Base-by-base conservation (phyloP, 208 protist species). In the Blastocrithidia nonstop region DNA sequence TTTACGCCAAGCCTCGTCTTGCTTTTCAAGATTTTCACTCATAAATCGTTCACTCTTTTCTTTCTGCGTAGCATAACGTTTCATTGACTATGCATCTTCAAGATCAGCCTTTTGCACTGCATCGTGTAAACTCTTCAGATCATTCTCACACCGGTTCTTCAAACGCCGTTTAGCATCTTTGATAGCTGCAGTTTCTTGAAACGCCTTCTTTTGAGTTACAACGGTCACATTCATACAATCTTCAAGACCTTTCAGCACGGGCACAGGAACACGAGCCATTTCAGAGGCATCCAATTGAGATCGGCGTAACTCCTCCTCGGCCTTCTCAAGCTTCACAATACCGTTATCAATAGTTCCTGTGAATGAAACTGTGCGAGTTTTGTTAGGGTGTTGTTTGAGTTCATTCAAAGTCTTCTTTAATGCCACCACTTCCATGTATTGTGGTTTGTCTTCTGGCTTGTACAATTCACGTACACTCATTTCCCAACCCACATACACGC, bases 401-500 rank as follows among this genome's bases (percentile, higher is more conserved):
- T 82, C 72, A 49, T 64, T 45, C 27, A 82, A 51, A 22, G 65
- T 60, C 61, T 77, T 76, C 46, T 60, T 71, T 47, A 82, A 57
- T 50, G 53, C 55, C 46, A 56, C 71, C 25, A 82, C 62, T 38
- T 82, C 72, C 67, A 82, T 76, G 50, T 71, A 72, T 51, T 76
- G 72, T 17, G 72, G 64, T 64, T 75, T 73, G 61, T 82, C 67
- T 54, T 82, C 72, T n/a, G 72, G 72, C 44, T 68, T 64, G 72
- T 77, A 82, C 38, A 82, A 62, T 61, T 82, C 72, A 21, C 68
- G 67, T 54, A 73, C 62, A 22, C 57, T 61, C 67, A 82, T 72
- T 46, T 82, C 72, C n/a, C 29, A 58, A 31, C 3, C 50, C 50
- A 25, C 50, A 57, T 25, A 41, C 28, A 33, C 50, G 50, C 71